A percentile compares a stretch with the other conserved stretches of the same genome.
Evolutionary conservation across 768 basidiomycete species (phyloP).

Genomic region (Neoboletus brunneissimus): DNA sequence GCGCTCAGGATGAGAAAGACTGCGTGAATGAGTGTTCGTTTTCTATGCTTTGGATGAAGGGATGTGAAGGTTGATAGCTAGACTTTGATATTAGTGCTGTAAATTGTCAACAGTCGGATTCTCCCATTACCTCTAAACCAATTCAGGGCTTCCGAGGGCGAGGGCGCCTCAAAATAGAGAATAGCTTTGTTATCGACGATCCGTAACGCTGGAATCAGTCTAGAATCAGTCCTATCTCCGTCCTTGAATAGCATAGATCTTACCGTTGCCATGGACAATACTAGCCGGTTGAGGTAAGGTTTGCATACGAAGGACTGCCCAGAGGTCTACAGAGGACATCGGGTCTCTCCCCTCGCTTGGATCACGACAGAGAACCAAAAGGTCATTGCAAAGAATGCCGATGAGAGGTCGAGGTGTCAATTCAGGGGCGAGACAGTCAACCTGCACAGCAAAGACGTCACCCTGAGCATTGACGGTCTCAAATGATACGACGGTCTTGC

Average conservation of each 20-base stretch:
- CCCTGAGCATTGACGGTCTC: conserved; percentile 78
- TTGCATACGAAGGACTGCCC: conserved; percentile 96
- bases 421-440: conserved; percentile 88
- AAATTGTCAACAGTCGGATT: conserved; percentile 9
- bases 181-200: conserved; percentile 92
- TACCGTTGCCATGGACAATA: conserved; percentile 85
- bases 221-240: conserved; percentile 5
- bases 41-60: conserved; percentile 73
- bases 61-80: conserved; percentile 88
- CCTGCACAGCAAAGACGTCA: conserved; percentile 77
- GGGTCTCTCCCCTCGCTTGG: conserved; percentile 79
- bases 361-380: conserved; percentile 88
- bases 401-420: conserved; percentile 74
- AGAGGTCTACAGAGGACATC: conserved; percentile 78
- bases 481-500: conserved; percentile 78
- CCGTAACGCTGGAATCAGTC: conserved; percentile 56
- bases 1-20: conserved; percentile 5
- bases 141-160: conserved; percentile 79
- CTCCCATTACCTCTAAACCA: conserved; percentile 76
- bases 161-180: conserved; percentile 82
- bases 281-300: conserved; percentile 87
- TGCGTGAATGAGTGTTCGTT: conserved; percentile 9
- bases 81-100: conserved; percentile 5
- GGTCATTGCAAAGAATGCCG: conserved; percentile 88
- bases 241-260: conserved; percentile 11